phyloP scores from a whole-genome alignment of 23 red algal species.

The Gracilaria domingensis region DNA sequence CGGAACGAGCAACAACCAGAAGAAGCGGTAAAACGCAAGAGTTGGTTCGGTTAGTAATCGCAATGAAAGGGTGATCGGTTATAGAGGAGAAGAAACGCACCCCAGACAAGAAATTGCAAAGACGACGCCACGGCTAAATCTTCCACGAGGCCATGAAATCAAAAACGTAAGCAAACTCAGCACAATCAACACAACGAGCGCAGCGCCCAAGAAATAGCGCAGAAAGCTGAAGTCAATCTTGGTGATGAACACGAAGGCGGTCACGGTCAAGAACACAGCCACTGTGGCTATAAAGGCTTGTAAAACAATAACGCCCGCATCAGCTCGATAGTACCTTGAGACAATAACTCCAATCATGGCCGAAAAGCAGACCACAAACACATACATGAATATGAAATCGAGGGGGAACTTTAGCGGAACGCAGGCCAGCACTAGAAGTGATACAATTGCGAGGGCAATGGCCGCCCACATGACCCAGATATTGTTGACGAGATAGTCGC shows the following conservation, averaged over 20 bases:
- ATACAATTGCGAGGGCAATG: slow-evolving; percentile 59
- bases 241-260: slow-evolving; percentile 85
- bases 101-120: slow-evolving; percentile 52
- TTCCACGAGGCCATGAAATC: slow-evolving; percentile 49
- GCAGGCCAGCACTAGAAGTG: slow-evolving; percentile 74
- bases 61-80: neutral
- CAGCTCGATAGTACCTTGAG: slow-evolving; percentile 68
- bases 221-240: slow-evolving; percentile 99
- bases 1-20: neutral
- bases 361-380: slow-evolving; percentile 56
- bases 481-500: slow-evolving; percentile 47
- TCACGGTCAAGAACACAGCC: slow-evolving; percentile 73
- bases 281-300: slow-evolving; percentile 84
- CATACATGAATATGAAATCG: slow-evolving; percentile 76
- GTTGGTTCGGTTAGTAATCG: neutral
- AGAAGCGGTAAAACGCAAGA: neutral
- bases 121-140: neutral
- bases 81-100: slow-evolving; percentile 19
- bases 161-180: slow-evolving; percentile 76
- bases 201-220: slow-evolving; percentile 81
- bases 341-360: slow-evolving; percentile 80
- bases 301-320: slow-evolving; percentile 78
- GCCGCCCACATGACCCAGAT: slow-evolving; percentile 57
- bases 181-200: slow-evolving; percentile 74
- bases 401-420: slow-evolving; percentile 68